Conservation (phyloP, 495 filamentous ascomycete genomes). For the Immersiella caudata region DNA sequence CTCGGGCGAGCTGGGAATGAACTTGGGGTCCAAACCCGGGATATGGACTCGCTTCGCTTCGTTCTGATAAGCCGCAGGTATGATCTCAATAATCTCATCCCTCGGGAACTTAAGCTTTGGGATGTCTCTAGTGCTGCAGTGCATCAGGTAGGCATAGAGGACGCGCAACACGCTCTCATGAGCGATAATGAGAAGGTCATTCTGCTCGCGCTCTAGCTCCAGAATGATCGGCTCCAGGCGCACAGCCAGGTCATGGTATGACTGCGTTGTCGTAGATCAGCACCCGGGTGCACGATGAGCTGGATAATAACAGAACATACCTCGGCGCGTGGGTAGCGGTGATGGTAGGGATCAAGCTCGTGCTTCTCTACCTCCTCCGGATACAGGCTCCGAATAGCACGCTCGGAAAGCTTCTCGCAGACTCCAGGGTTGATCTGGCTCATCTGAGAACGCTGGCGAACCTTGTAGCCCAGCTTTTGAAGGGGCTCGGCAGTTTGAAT, state of each 20-base stretch:
- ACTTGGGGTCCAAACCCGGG: slow-evolving; percentile 50
- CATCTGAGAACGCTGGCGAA: slow-evolving; percentile 91
- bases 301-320: slow-evolving; percentile 48
- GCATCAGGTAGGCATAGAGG: slow-evolving; percentile 97
- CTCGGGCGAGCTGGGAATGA: slow-evolving; percentile 71
- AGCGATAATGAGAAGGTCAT: slow-evolving; percentile 95
- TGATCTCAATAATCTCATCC: slow-evolving; percentile 98
- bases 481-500: slow-evolving; percentile 88
- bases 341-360: slow-evolving; percentile 93
- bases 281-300: background rate
- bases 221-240: slow-evolving; percentile 98
- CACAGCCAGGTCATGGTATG: slow-evolving; percentile 97
- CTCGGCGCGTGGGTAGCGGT: slow-evolving; percentile 93
- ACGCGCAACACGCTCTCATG: slow-evolving; percentile 97
- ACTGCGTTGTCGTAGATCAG: slow-evolving; percentile 55
- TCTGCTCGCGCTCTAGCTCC: slow-evolving; percentile 95
- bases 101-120: slow-evolving; percentile 92
- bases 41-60: slow-evolving; percentile 80
- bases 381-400: slow-evolving; percentile 74
- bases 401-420: slow-evolving; percentile 82
- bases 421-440: slow-evolving; percentile 96
- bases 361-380: slow-evolving; percentile 92
- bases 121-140: slow-evolving; percentile 95
- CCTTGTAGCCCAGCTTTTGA: slow-evolving; percentile 73
- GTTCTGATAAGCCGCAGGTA: slow-evolving; percentile 96